Percentiles rank a stretch among this genome's conserved stretches.
phyloP scores from a whole-genome alignment of 106 monocot genomes.

The Platanthera zijinensis region DNA sequence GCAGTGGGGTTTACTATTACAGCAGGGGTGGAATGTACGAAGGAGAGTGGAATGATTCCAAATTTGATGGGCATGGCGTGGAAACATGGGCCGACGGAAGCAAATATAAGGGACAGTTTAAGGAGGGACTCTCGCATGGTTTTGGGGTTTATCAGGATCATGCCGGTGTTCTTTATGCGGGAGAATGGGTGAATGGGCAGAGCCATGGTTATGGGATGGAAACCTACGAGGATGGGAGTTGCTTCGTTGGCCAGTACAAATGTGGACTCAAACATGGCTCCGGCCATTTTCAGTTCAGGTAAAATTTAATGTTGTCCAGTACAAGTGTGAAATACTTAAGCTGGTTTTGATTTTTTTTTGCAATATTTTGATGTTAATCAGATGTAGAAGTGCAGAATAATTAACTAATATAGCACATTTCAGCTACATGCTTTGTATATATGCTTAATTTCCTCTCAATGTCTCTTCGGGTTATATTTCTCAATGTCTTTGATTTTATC shows the following conservation, averaged over 20 bases:
- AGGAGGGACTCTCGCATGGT: constrained; percentile 19
- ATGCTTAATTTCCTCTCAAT: too few relatives aligned
- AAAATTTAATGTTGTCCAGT: too few relatives aligned
- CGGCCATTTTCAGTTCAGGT: constrained; percentile 23
- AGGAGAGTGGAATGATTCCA: constrained; percentile 22
- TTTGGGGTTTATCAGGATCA: constrained; percentile 21
- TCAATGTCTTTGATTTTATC: neutral
- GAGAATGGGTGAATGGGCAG: constrained; percentile 23
- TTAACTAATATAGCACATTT: too few relatives aligned
- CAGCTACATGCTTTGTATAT: too few relatives aligned
- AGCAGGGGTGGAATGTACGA: constrained; percentile 24
- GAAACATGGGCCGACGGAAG: constrained; percentile 25
- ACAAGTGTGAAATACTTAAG: too few relatives aligned
- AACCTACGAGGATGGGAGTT: constrained; percentile 21
- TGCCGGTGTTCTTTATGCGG: constrained; percentile 25
- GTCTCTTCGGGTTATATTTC: too few relatives aligned
- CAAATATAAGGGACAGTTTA: constrained; percentile 15
- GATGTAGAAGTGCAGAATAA: too few relatives aligned
- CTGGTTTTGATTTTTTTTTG: neutral
- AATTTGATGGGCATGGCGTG: constrained; percentile 21
- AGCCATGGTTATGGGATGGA: constrained; percentile 25
- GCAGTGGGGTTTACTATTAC: constrained; percentile 27
- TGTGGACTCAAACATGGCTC: constrained; percentile 27
- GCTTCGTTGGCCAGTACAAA: constrained; percentile 20
- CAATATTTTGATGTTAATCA: neutral